Base-by-base conservation (phyloP, 2,329 filamentous ascomycete genomes). In the Colletotrichum orchidophilum region DNA sequence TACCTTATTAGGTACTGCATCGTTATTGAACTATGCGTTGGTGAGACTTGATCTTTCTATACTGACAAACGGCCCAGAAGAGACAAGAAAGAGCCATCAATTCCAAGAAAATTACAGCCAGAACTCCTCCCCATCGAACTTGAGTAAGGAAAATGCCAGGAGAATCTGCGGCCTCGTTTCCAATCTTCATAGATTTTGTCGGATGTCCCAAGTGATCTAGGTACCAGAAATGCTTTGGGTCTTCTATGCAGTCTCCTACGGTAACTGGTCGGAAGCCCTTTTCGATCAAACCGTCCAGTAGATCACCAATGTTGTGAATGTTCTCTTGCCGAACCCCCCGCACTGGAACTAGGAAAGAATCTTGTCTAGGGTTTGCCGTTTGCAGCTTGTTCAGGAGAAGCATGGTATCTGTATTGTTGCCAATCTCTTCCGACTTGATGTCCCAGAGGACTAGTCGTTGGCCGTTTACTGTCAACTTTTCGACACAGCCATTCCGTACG, bases 401-500 rank as follows among this genome's bases (percentile, higher is more conserved):
- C 13, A 49, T 12, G 3, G 29, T 39, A 11, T 15, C 35, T 13
- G 63, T 27, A 6, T 50, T 35, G 21, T 52, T n/a, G 6, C 27
- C 29, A 9, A 26, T 39, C 15, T 66, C 63, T 24, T 27, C 31
- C 9, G 15, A 42, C 13, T 50, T 21, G 8, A 27, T 11, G 13
- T 42, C 15, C 33, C 33, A 31, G 12, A 65, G 57, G 2, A 65
- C 63, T 15, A 65, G 39, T n/a, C 63, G 27, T 29, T 57, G 52
- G n/a, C 53, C 63, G 18, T 46, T 42, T 3, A 59, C 21, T 0
- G 63, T 59, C n/a, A 65, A 31, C 15, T 24, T 65, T 42, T 65
- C 63, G 7, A 59, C 53, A n/a, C 63, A 65, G 26, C 53, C 63
- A 6, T 65, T 65, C 9, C 49, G n/a, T 35, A 65, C 54, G n/a